A percentile compares a stretch with the other conserved stretches of the same genome.
These are phyloP conservation scores for Curvularia spicifera DNA, from an alignment of 2,329 filamentous ascomycete species.

Conservation along the genomic window DNA sequence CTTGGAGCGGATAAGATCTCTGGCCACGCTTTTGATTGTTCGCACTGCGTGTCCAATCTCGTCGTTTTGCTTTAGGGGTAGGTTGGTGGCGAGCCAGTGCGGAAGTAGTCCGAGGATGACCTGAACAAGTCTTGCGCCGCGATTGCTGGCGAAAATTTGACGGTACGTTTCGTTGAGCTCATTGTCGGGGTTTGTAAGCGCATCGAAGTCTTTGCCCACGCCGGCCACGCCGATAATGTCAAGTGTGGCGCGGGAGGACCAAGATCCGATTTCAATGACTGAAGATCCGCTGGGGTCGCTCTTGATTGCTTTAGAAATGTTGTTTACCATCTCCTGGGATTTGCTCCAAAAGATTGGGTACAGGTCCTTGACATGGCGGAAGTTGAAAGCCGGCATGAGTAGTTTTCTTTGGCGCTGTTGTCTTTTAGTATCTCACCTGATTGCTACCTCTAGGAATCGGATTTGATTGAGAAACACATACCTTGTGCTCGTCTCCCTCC, in stretches of 20 bases:
- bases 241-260: conserved; percentile 60
- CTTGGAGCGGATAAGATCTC: conserved; percentile 74
- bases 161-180: conserved; percentile 61
- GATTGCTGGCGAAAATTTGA: conserved; percentile 57
- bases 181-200: conserved; percentile 58
- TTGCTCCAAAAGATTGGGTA: conserved; percentile 60
- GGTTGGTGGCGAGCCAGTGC: conserved; percentile 61
- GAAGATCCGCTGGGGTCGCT: conserved; percentile 34
- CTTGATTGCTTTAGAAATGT: conserved; percentile 42
- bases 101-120: conserved; percentile 69
- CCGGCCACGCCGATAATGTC: conserved; percentile 66
- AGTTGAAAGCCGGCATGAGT: conserved; percentile 58
- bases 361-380: conserved; percentile 58
- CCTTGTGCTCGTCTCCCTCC: conserved; percentile 89
- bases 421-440: neutral
- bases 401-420: conserved; percentile 54
- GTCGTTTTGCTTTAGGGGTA: conserved; percentile 74
- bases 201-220: conserved; percentile 63
- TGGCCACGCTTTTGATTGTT: conserved; percentile 65
- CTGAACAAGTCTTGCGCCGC: conserved; percentile 61
- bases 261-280: conserved; percentile 54
- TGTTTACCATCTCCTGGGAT: conserved; percentile 50
- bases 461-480: conserved; percentile 30
- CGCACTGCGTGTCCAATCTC: conserved; percentile 46
- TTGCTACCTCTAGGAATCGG: no score